A percentile compares a stretch with the other conserved stretches of the same genome.
phyloP scores from a whole-genome alignment of 208 protist species.

The Trypanosoma theileri region DNA sequence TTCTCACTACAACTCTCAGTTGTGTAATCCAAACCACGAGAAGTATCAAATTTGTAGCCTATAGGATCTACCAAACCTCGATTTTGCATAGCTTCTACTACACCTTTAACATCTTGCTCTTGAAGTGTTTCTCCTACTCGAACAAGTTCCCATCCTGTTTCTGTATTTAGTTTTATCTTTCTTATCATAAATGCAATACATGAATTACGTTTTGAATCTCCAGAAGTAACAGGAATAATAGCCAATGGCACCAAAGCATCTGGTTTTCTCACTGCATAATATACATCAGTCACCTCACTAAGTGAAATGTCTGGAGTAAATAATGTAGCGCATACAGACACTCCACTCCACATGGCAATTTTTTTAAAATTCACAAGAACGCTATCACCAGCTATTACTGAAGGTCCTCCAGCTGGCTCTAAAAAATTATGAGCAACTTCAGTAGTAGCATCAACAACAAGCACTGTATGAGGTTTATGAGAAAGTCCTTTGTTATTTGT shows the following conservation, averaged over 20 bases:
- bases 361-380: slow-evolving; percentile 55
- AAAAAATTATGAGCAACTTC: slow-evolving; percentile 36
- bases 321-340: slow-evolving; percentile 60
- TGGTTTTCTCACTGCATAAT: slow-evolving; percentile 61
- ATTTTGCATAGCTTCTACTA: slow-evolving; percentile 51
- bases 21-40: slow-evolving; percentile 13
- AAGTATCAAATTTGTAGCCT: slow-evolving; percentile 47
- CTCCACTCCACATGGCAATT: slow-evolving; percentile 45
- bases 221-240: slow-evolving; percentile 52
- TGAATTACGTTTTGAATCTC: slow-evolving; percentile 36
- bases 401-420: slow-evolving; percentile 33
- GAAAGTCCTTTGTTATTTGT: slow-evolving; percentile 59
- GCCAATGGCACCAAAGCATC: slow-evolving; percentile 40
- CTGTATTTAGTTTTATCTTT: slow-evolving; percentile 41
- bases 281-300: slow-evolving; percentile 40
- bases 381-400: slow-evolving; percentile 67
- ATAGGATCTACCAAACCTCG: slow-evolving; percentile 57
- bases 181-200: slow-evolving; percentile 71
- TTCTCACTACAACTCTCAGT: slow-evolving; percentile 13
- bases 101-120: slow-evolving; percentile 53
- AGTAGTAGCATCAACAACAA: slow-evolving; percentile 41
- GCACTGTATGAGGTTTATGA: slow-evolving; percentile 58
- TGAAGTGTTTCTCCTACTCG: slow-evolving; percentile 53
- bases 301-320: slow-evolving; percentile 46
- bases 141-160: slow-evolving; percentile 72